Evolutionary conservation across 768 basidiomycete species (phyloP), one percentile per base, ranked within the genome.

Genomic region (Panellus pusillus): DNA sequence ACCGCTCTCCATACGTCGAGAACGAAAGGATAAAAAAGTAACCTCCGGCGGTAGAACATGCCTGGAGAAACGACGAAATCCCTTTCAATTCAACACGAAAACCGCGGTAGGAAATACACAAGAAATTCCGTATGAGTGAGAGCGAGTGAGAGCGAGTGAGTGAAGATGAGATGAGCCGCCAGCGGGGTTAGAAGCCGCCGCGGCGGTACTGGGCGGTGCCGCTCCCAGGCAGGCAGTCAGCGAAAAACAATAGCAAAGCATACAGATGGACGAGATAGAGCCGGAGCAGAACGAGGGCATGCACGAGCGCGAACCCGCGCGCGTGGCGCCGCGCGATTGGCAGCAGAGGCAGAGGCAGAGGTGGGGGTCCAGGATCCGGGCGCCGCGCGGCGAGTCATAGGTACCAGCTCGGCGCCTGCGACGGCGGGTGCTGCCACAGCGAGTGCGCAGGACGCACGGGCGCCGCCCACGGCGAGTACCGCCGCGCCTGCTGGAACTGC

Each of bases 201-300:
- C 24, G 24, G 24, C 24, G 24, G 24, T 24, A 6, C 6, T 6
- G 24, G 24, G 24, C 24, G 24, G 24, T 24, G 20, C 51, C 47
- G 43, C 52, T 46, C 9, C 51, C 51, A 32, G 47, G 51, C 2
- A 57, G 44, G 7, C 52, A 31, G 52, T 53, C 52, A 15, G 58
- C 66, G 62, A 74, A 61, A 62, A 72, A 71, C 60, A 73, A 58
- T 45, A 77, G 61, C 55, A 77, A 46, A 52, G 71, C 67, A 63
- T 77, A 77, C 67, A 77, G 62, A 61, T 77, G 70, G 50, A 74
- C 60, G 60, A 75, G 66, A 62, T 75, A 77, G 60, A 77, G 62
- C 65, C 72, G 72, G 56, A 76, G 69, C 65, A 77, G 47, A 8
- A 35, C 11, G 32, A 35, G 14, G 32, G 32, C 18, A 7, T 41